A percentile compares a stretch with the other conserved stretches of the same genome.
These are phyloP conservation scores for Hysterium pulicare DNA, from an alignment of 2,329 filamentous ascomycete genomes.

Conservation along the genomic window DNA sequence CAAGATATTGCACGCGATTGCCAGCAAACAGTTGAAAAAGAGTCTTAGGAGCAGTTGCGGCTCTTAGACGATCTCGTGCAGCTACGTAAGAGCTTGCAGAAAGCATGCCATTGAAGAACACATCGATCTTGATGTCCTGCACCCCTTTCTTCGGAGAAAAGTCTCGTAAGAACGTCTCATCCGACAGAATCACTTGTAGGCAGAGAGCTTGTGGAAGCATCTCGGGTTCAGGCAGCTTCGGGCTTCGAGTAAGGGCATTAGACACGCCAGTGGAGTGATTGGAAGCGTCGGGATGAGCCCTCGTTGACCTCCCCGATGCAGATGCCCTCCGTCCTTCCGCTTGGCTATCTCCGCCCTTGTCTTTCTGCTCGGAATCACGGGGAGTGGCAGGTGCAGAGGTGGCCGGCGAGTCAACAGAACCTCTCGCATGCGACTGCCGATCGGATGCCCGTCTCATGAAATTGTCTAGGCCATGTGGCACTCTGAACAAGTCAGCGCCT, in stretches of 20 bases:
- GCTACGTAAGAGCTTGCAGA: conserved; percentile 29
- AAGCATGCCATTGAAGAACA: conserved; percentile 47
- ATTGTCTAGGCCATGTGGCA: background rate
- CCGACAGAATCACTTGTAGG: conserved; percentile 29
- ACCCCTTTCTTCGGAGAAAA: conserved; percentile 11
- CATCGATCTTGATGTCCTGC: conserved; percentile 46
- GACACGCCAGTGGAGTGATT: background rate
- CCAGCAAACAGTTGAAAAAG: conserved; percentile 37
- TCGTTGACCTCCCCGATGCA: background rate
- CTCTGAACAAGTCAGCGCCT: conserved; percentile 10
- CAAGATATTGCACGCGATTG: conserved; percentile 34
- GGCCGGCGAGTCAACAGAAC: background rate
- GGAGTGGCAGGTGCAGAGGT: background rate
- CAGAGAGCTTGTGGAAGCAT: conserved; percentile 21
- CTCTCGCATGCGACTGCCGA: background rate
- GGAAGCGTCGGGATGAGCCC: background rate
- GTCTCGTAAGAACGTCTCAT: conserved; percentile 27
- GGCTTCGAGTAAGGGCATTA: background rate
- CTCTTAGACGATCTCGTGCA: conserved; percentile 17
- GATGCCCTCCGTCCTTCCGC: background rate
- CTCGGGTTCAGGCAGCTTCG: background rate
- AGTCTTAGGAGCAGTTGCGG: conserved; percentile 12
- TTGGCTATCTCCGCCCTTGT: background rate
- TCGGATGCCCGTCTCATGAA: background rate
- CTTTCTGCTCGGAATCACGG: background rate